Base-by-base conservation (phyloP, 805 yeast species). In the Metschnikowia santaceciliae region DNA sequence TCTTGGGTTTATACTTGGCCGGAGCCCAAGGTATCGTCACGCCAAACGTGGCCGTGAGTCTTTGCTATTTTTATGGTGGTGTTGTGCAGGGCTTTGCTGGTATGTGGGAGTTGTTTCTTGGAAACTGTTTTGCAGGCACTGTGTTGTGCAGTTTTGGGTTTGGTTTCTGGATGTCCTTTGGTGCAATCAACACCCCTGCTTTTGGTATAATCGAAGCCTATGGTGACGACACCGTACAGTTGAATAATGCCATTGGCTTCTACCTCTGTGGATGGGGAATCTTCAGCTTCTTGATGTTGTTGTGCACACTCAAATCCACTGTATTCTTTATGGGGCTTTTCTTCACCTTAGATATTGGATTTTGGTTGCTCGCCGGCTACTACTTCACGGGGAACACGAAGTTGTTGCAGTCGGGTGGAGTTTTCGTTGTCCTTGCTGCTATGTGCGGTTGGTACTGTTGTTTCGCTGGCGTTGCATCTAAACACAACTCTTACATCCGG, bases 251-350 rank as follows among this genome's bases (percentile, higher is more conserved):
- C 1, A 57, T 79, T 26, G 89, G 87, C 1, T 78, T 83, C 57
- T 82, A 72, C 63, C 61, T 82, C 26, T 62, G 81, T 2, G 87
- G 86, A 7, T 83, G 88, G 88, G 73, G 79, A 4, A 78, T 84
- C 11, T 83, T 83, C 70, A 76, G 87, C 13, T 81, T 80, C 56
- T 67, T 83, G 67, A 73, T 83, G 66, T 65, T 80, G 60, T 59
- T 81, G 53, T 78, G 80, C 57, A 79, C 88, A 2, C 67, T 75
- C 61, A 79, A 77, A 60, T 73, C 83, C 2, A 78, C 83, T 1
- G 56, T 74, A 46, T 63, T 75, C 8, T 75, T 84, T 65, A 78
- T 80, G 60, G 59, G 72, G n/a, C 68, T 84, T 43, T 79, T 84
- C 61, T 65, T 76, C 34, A 69, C 79, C 53, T 69, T 84, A 51